A percentile compares a stretch with the other conserved stretches of the same genome.
These are phyloP conservation scores for Botryosphaeria dothidea DNA, from an alignment of 2,329 filamentous ascomycete genomes.

Conservation along the genomic window DNA sequence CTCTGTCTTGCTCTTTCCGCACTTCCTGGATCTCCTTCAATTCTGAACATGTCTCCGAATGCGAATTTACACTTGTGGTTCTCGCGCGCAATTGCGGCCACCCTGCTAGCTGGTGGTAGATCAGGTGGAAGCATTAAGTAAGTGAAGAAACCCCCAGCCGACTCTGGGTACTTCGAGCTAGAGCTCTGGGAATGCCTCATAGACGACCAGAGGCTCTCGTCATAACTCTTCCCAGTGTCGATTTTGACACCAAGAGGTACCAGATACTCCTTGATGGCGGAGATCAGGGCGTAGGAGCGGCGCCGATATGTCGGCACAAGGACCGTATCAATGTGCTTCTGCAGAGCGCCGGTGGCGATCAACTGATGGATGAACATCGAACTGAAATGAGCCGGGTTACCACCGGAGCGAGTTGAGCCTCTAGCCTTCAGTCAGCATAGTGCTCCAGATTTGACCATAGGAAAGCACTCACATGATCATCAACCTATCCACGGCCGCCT, in stretches of 20 bases:
- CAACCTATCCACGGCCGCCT: constrained; percentile 60
- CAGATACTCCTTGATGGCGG: constrained; percentile 61
- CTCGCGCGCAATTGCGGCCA: constrained; percentile 59
- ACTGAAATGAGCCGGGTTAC: constrained; percentile 60
- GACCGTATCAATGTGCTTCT: constrained; percentile 53
- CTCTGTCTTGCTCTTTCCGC: constrained; percentile 26
- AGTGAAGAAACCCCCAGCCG: constrained; percentile 82
- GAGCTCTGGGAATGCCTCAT: constrained; percentile 37
- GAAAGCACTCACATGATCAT: constrained; percentile 41
- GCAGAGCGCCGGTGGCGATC: constrained; percentile 52
- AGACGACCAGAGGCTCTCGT: background rate
- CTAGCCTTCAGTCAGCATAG: constrained; percentile 37
- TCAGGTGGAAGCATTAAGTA: constrained; percentile 67
- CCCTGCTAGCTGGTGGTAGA: constrained; percentile 52
- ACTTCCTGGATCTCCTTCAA: constrained; percentile 44
- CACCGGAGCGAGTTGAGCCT: constrained; percentile 60
- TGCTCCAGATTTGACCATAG: no score
- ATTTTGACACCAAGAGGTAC: constrained; percentile 59
- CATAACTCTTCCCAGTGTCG: background rate
- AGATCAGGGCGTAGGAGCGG: constrained; percentile 58
- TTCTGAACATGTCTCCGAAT: constrained; percentile 68
- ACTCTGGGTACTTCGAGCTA: constrained; percentile 35
- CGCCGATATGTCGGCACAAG: constrained; percentile 58
- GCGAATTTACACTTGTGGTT: constrained; percentile 70
- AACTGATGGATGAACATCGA: constrained; percentile 59